Conservation (phyloP, 768 basidiomycete genomes). For the Royoungia palumana region DNA sequence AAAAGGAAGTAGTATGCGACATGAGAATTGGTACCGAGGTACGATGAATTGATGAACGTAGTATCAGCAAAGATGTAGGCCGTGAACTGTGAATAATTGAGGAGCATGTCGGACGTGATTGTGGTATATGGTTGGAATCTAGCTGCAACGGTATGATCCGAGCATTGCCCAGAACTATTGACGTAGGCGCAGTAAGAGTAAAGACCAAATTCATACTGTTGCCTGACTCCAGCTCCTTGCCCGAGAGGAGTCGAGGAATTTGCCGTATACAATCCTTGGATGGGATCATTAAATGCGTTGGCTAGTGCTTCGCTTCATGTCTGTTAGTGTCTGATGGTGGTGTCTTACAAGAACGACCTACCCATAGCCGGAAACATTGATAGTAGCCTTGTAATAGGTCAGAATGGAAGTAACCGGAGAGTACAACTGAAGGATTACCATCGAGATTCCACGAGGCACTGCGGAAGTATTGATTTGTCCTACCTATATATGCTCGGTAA, state of each 20-base stretch:
- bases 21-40: constrained; percentile 59
- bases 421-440: constrained; percentile 46
- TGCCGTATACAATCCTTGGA: constrained; percentile 60
- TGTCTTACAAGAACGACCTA: constrained; percentile 30
- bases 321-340: not conserved
- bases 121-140: constrained; percentile 63
- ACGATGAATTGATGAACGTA: constrained; percentile 58
- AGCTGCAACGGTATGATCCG: constrained; percentile 55
- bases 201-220: constrained; percentile 74
- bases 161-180: constrained; percentile 59
- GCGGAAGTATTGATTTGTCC: constrained; percentile 78
- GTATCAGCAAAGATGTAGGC: constrained; percentile 48
- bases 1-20: constrained; percentile 76
- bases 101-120: constrained; percentile 63
- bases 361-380: constrained; percentile 74
- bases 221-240: constrained; percentile 55
- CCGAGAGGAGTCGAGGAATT: constrained; percentile 64
- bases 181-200: constrained; percentile 79
- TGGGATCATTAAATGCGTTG: constrained; percentile 52
- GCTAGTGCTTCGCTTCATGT: constrained; percentile 47
- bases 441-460: constrained; percentile 66
- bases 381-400: constrained; percentile 46
- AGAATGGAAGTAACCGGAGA: constrained; percentile 6
- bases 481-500: constrained; percentile 45
- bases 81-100: constrained; percentile 58